Conservation (phyloP, 805 yeast species). For the Sugiyamaella boreocaroliniensis region DNA sequence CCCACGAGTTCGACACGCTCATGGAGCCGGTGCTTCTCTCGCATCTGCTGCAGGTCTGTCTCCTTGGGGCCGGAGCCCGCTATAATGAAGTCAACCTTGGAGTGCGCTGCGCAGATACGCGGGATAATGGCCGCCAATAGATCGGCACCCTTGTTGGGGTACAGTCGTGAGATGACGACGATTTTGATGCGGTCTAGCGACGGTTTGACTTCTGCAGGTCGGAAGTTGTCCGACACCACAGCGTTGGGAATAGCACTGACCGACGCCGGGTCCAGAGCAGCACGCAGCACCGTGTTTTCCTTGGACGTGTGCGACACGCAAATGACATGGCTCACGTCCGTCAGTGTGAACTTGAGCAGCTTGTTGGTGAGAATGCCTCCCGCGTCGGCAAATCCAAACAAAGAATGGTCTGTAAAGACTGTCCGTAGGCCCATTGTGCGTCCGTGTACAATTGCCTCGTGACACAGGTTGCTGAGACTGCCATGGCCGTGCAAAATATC, state of each 20-base stretch:
- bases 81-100: slow-evolving; percentile 66
- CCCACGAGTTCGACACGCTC: slow-evolving; percentile 84
- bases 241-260: slow-evolving; percentile 97
- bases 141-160: slow-evolving; percentile 96
- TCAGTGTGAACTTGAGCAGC: slow-evolving; percentile 69
- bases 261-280: slow-evolving; percentile 65
- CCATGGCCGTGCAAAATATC: slow-evolving; percentile 96
- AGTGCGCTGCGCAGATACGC: slow-evolving; percentile 55
- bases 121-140: slow-evolving; percentile 80
- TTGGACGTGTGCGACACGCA: slow-evolving; percentile 96
- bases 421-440: slow-evolving; percentile 88
- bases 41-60: slow-evolving; percentile 89
- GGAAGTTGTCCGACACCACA: slow-evolving; percentile 77
- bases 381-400: slow-evolving; percentile 87
- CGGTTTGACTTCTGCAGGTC: slow-evolving; percentile 31
- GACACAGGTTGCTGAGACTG: slow-evolving; percentile 76
- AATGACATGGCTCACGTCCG: slow-evolving; percentile 87
- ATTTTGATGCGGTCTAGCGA: slow-evolving; percentile 55
- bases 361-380: slow-evolving; percentile 83
- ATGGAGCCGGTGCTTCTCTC: slow-evolving; percentile 78
- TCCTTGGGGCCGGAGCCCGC: slow-evolving; percentile 98
- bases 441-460: slow-evolving; percentile 88
- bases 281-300: slow-evolving; percentile 88
- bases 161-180: slow-evolving; percentile 84
- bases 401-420: slow-evolving; percentile 91